Evolutionary conservation across 352 stramenopile species (phyloP).

Genomic region (Lagenidium sp.): DNA sequence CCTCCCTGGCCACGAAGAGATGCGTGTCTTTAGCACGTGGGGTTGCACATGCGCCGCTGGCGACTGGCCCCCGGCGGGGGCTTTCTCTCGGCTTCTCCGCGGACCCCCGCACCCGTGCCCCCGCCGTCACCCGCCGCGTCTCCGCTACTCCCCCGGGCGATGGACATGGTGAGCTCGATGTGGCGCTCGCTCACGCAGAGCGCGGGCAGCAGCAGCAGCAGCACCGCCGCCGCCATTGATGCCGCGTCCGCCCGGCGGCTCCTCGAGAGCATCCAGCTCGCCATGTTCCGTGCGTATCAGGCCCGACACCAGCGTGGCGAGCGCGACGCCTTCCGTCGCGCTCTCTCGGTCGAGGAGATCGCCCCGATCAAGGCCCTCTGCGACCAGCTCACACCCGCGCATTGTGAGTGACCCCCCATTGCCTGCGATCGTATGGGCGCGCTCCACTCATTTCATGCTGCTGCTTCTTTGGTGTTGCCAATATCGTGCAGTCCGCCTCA

Average conservation of each 20-base stretch:
- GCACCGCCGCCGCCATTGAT: not conserved
- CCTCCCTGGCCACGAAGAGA: not conserved
- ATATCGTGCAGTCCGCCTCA: conserved; percentile 49
- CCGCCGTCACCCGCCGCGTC: not conserved
- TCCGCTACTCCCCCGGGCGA: conserved; percentile 3
- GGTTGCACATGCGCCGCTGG: not conserved
- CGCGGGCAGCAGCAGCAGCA: too few relatives aligned
- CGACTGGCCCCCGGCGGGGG: not conserved
- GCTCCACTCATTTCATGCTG: too few relatives aligned
- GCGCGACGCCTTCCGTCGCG: conserved; percentile 8
- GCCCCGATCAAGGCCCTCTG: conserved; percentile 54
- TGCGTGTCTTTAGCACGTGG: conserved; percentile 14
- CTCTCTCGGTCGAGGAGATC: conserved; percentile 47
- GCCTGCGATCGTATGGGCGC: not conserved
- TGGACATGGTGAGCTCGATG: conserved; percentile 38
- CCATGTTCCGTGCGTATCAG: conserved; percentile 30
- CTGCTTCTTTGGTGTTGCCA: too few relatives aligned
- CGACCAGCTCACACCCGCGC: conserved; percentile 48
- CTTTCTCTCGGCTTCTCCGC: not conserved
- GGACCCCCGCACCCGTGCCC: not conserved
- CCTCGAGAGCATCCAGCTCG: conserved; percentile 38
- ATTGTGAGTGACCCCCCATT: conserved; percentile 39
- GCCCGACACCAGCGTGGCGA: too few relatives aligned
- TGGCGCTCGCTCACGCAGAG: conserved; percentile 32
- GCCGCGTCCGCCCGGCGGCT: conserved; percentile 15